Evolutionary conservation across 1,284 basidiomycete species (phyloP).

Genomic region (Farysia itapuensis): DNA sequence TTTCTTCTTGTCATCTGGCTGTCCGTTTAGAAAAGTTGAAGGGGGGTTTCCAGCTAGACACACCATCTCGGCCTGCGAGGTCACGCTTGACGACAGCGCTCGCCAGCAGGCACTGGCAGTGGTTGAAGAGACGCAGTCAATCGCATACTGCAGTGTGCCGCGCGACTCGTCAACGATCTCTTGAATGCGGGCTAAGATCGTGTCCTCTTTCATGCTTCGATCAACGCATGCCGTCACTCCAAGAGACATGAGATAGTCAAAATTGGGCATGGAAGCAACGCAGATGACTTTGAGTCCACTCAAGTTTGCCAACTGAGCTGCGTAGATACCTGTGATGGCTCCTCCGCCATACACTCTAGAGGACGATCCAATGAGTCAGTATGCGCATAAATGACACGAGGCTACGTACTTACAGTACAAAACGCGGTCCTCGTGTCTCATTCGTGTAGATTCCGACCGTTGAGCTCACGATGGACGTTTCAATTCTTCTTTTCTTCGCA

Average conservation of each 20-base stretch:
- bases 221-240: constrained; percentile 42
- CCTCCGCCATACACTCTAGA: constrained; percentile 48
- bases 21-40: background rate
- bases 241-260: constrained; percentile 32
- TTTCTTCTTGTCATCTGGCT: constrained; percentile 2
- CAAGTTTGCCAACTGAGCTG: constrained; percentile 36
- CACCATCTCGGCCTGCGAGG: constrained; percentile 17
- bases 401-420: no score
- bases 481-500: no score
- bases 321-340: constrained; percentile 50
- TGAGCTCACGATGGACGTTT: no score
- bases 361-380: background rate
- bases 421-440: no score
- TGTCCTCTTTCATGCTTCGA: constrained; percentile 7
- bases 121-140: constrained; percentile 46
- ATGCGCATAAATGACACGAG: no score
- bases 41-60: constrained; percentile 49
- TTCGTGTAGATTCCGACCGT: background rate
- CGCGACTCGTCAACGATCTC: constrained; percentile 1
- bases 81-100: constrained; percentile 2
- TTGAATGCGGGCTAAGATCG: constrained; percentile 21
- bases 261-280: constrained; percentile 41
- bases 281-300: constrained; percentile 25
- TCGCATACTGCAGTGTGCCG: constrained; percentile 24
- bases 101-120: constrained; percentile 31